Percentiles rank a stretch among this genome's conserved stretches.
phyloP scores from a whole-genome alignment of 2,329 filamentous ascomycete genomes.

The Epichloe hybrida region DNA sequence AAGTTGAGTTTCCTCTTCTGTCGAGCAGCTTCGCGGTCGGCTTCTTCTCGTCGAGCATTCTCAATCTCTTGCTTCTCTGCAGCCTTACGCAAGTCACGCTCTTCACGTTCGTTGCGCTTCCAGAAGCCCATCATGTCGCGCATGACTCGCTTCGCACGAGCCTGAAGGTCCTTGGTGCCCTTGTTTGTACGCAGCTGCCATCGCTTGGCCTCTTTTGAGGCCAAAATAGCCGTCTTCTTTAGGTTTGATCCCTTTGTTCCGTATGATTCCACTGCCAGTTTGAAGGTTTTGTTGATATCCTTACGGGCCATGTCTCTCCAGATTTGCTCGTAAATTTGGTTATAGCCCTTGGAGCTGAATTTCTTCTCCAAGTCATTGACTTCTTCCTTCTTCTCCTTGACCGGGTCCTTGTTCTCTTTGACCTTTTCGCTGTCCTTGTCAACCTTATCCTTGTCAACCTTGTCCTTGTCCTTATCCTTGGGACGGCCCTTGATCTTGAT shows the following conservation, averaged over 20 bases:
- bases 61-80: conserved; percentile 94
- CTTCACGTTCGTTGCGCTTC: conserved; percentile 97
- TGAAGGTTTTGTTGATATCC: conserved; percentile 83
- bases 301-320: conserved; percentile 91
- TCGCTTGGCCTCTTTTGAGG: conserved; percentile 90
- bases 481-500: conserved; percentile 47
- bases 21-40: conserved; percentile 89
- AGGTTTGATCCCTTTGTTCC: conserved; percentile 86
- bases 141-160: conserved; percentile 94
- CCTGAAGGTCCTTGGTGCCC: conserved; percentile 94
- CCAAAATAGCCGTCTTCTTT: conserved; percentile 92
- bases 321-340: conserved; percentile 95
- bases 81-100: conserved; percentile 84
- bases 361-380: conserved; percentile 43
- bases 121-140: conserved; percentile 99
- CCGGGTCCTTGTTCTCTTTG: conserved; percentile 27
- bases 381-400: conserved; percentile 39
- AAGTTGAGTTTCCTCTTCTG: conserved; percentile 99
- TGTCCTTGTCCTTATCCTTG: conserved; percentile 29
- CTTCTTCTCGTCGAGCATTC: conserved; percentile 91
- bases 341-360: conserved; percentile 84
- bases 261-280: conserved; percentile 75
- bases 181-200: conserved; percentile 99
- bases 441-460: conserved; percentile 23
- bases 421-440: conserved; percentile 32